Evolutionary conservation across 106 monocot species (phyloP).

Genomic region (Posidonia australis): DNA sequence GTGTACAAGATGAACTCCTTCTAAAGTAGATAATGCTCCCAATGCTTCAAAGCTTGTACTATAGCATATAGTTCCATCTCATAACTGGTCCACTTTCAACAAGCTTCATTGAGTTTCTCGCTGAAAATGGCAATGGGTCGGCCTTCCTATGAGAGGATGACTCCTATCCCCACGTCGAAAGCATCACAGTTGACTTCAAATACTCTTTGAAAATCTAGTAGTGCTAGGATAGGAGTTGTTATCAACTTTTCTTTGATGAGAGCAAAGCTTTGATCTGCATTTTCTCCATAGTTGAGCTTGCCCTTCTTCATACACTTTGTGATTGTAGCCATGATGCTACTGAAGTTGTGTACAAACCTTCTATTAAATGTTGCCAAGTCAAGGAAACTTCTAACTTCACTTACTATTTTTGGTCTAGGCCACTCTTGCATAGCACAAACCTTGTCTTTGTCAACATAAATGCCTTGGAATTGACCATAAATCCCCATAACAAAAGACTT

Average conservation of each 20-base stretch:
- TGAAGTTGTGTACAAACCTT: background rate
- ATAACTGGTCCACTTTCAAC: slow-evolving; percentile 2
- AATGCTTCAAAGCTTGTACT: background rate
- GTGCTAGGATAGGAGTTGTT: background rate
- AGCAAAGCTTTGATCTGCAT: background rate
- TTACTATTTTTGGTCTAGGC: background rate
- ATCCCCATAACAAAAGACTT: background rate
- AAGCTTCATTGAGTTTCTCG: background rate
- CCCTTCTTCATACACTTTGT: background rate
- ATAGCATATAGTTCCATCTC: background rate
- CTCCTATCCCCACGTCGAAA: background rate
- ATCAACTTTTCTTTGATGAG: background rate
- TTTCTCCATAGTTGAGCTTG: background rate
- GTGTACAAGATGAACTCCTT: background rate
- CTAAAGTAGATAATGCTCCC: background rate
- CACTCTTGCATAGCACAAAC: background rate
- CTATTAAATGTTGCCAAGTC: background rate
- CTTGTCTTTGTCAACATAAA: background rate
- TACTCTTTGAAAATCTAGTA: background rate
- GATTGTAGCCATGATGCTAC: slow-evolving; percentile 1
- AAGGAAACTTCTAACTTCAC: background rate
- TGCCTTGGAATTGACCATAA: background rate
- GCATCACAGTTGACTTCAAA: slow-evolving; percentile 4
- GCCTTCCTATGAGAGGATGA: background rate
- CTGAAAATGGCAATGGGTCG: background rate